phyloP scores from a whole-genome alignment of 225 moss, liverwort and hornwort species.

The Lunularia cruciata region DNA sequence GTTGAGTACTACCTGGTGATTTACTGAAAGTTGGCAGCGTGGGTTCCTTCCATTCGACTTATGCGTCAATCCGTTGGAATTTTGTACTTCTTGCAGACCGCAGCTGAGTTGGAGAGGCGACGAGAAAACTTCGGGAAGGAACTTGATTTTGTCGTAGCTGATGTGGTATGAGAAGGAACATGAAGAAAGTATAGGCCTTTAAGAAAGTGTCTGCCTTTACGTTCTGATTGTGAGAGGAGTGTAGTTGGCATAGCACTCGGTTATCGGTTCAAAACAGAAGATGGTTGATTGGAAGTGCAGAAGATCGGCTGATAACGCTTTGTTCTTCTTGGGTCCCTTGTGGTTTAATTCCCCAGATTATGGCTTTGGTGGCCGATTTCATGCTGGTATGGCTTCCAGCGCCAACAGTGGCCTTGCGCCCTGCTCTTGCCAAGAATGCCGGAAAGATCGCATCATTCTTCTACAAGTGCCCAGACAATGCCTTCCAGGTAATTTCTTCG shows the following conservation, averaged over 20 bases:
- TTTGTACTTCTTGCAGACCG: constrained; percentile 68
- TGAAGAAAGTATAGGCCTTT: too few relatives aligned
- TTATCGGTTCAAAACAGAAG: too few relatives aligned
- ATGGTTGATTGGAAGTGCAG: too few relatives aligned
- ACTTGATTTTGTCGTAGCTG: constrained; percentile 89
- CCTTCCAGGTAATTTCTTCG: constrained; percentile 85
- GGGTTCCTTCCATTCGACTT: too few relatives aligned
- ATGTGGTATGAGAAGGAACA: constrained; percentile 54
- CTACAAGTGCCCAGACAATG: constrained; percentile 91
- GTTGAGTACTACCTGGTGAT: too few relatives aligned
- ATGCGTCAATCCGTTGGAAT: too few relatives aligned
- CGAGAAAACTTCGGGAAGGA: constrained; percentile 85
- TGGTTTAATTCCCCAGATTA: constrained; percentile 44
- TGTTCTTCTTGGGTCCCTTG: too few relatives aligned
- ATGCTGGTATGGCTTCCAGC: constrained; percentile 99
- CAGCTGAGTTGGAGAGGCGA: constrained; percentile 90
- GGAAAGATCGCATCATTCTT: constrained; percentile 65
- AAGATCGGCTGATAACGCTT: too few relatives aligned
- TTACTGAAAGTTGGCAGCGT: too few relatives aligned
- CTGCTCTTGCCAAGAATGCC: constrained; percentile 60
- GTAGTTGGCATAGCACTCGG: too few relatives aligned
- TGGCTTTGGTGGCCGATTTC: constrained; percentile 94
- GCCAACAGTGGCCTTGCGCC: constrained; percentile 86
- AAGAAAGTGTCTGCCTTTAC: too few relatives aligned
- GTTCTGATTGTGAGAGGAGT: too few relatives aligned